Base-by-base conservation (phyloP, 768 basidiomycete genomes). In the Sporobolomyces phaffii region DNA sequence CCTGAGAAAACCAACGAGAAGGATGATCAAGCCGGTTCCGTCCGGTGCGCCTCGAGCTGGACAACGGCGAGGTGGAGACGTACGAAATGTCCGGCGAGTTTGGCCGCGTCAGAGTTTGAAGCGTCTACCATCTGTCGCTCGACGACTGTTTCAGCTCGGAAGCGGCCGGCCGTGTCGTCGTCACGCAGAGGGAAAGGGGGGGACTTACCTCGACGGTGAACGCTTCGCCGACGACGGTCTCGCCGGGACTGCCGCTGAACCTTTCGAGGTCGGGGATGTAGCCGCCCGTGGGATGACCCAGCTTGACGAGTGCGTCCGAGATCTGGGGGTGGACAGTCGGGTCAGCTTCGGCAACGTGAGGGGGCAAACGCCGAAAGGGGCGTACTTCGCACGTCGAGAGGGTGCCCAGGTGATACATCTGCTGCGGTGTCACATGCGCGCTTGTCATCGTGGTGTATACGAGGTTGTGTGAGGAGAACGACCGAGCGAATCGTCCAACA, bases 291-390 rank as follows among this genome's bases (percentile, higher is more conserved):
- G 83, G 78, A 18, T 83, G 75, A 13, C 84, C 83, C 38, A 93
- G 84, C 78, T 90, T 92, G 71, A 91, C 79, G 72, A 94, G 84
- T 3, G 91, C 89, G 74, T 94, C 91, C 0, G 91, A 91, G 11
- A 94, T 80, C 79, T 93, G 64, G n/a, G 1, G 5, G 3, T 15
- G 22, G 18, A 18, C 1, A 24, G 26, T 33, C 13, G 41, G 3
- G 6, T n/a, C n/a, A n/a, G n/a, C n/a, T n/a, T n/a, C n/a, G 29
- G 17, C 48, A 22, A 22, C 20, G 59, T n/a, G 14, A 56, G 28
- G 0, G 3, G 3, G 5, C 6, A 14, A 1, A 10, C 7, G 24
- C 11, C 14, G 17, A 22, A n/a, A 11, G n/a, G 28, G 15, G 43
- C 10, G 36, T n/a, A 70, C 69, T 57, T 70, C 69, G 60, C 69